Base-by-base conservation (phyloP, 1,284 basidiomycete genomes). In the Schizopora paradoxa region DNA sequence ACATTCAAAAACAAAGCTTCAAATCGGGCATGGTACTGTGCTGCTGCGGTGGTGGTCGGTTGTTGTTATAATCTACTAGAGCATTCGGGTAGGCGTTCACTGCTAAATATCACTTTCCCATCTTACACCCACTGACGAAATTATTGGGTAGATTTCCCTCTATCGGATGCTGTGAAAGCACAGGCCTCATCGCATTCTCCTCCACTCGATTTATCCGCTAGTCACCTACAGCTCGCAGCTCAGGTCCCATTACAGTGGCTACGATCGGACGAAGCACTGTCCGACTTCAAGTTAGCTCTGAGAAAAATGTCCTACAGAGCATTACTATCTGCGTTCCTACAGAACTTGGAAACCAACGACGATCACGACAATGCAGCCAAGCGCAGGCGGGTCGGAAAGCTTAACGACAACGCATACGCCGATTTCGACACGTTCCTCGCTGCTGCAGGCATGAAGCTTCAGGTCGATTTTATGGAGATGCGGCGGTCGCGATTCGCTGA, bases 291-390 rank as follows among this genome's bases (percentile, higher is more conserved):
- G 25, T 63, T 83, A 0, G 70, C 80, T 1, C 61, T 80, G 32
- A 68, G 73, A 19, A 86, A 86, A 57, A 72, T 85, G 26, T 72
- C 76, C 6, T 86, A 79, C 72, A 67, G 83, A 13, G 81, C 82
- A 1, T 79, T 16, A 33, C 42, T 5, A 14, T 33, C 40, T 35
- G 22, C 25, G 6, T 36, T 23, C 2, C 10, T 23, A 22, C 6
- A 21, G 10, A 14, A 4, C 40, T 18, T 29, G 16, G 21, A 4
- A 11, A 7, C 18, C 21, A 14, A n/a, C 6, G n/a, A 6, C 27
- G 33, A 32, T 25, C n/a, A 33, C 21, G 11, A n/a, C 18, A 18
- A 38, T 11, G 14, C 14, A 18, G 38, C 26, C 13, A 18, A 34
- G 2, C 34, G 41, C 27, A 43, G 39, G 34, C 58, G 62, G 10